Evolutionary conservation across 768 basidiomycete genomes (phyloP), one percentile per base, ranked within the genome.

Genomic region (Epithele typhae): DNA sequence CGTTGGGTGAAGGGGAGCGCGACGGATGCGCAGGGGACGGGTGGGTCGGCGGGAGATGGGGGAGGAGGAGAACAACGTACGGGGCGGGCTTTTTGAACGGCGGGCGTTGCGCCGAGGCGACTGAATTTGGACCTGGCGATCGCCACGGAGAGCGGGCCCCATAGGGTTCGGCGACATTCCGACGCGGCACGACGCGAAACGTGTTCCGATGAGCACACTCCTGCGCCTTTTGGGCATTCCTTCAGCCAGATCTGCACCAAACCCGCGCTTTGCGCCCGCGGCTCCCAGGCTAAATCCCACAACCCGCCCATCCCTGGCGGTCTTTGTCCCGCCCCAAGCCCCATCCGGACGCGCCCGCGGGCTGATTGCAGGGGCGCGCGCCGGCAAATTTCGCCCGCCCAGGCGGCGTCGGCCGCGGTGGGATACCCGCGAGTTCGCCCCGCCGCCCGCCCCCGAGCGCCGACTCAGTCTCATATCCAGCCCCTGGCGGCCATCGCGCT

Each of bases 151-250:
- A 61, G 67, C 71, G 71, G 72, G 69, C 73, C 70, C 70, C 72
- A 69, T 64, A 61, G 60, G 72, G 73, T 72, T 71, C 69, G 55
- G 58, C 60, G 55, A 63, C 64, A 60, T 72, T 68, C 62, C 64
- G 72, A 74, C 77, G 79, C 76, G 82, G 81, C 71, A 72, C 57
- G 70, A 77, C 78, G 75, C 77, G 75, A 80, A 83, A 85, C 82
- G 82, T 85, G 82, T 82, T 82, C 76, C 80, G 77, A 72, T 73
- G 74, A 71, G 71, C 61, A 58, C 59, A 14, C 56, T 52, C 46
- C 25, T 49, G 48, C 74, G 72, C 59, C 60, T 56, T 60, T 63
- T 60, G 60, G 63, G 60, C 58, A 64, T 65, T 59, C 63, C 56
- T 56, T 54, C 60, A 61, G 56, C 53, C 25, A 50, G 41, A 44